These are phyloP conservation scores for Solanum chaucha DNA, from an alignment of 257 asterid genomes.

Conservation along the genomic window DNA sequence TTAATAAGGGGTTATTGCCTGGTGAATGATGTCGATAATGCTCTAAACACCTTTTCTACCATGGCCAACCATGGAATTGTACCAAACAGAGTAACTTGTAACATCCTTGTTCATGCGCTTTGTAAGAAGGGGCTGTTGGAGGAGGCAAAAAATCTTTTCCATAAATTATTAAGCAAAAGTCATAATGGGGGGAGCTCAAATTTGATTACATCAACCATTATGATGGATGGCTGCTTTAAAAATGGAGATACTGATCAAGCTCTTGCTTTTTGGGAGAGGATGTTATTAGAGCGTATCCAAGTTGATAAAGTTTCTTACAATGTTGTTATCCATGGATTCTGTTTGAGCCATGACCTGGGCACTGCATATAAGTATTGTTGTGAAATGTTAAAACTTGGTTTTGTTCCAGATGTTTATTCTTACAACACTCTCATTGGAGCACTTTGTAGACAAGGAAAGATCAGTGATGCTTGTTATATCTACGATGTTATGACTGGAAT, in stretches of 20 bases:
- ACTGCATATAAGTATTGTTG: constrained; percentile 32
- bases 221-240: constrained; percentile 73
- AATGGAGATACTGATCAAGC: constrained; percentile 46
- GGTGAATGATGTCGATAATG: constrained; percentile 43
- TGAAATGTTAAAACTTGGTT: constrained; percentile 62
- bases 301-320: constrained; percentile 68
- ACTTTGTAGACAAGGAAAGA: constrained; percentile 60
- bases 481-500: constrained; percentile 55
- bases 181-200: constrained; percentile 17
- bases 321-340: constrained; percentile 57
- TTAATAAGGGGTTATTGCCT: constrained; percentile 65
- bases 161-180: constrained; percentile 34
- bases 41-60: constrained; percentile 45
- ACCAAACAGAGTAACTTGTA: constrained; percentile 70
- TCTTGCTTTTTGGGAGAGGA: constrained; percentile 41
- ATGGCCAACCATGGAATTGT: constrained; percentile 46
- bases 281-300: constrained; percentile 20
- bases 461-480: constrained; percentile 61
- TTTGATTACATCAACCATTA: constrained; percentile 61
- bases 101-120: constrained; percentile 73
- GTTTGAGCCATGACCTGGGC: constrained; percentile 36
- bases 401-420: constrained; percentile 50
- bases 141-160: constrained; percentile 43
- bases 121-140: constrained; percentile 54
- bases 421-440: constrained; percentile 57